These are phyloP conservation scores for Podospora pseudopauciseta DNA, from an alignment of 495 filamentous ascomycete genomes.

Conservation along the genomic window DNA sequence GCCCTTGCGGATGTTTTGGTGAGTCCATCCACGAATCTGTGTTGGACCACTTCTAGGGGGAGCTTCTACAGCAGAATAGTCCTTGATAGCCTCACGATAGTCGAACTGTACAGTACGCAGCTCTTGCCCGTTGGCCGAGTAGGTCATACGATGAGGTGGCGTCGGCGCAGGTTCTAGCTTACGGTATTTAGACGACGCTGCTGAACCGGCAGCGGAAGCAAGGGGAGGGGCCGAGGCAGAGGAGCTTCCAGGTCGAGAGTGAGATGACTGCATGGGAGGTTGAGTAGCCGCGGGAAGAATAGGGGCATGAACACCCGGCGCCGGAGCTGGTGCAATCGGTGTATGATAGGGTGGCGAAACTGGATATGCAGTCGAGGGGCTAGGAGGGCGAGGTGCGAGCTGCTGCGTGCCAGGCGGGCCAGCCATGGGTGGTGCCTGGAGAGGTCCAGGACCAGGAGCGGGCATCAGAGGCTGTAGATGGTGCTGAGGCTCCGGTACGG, in stretches of 20 bases:
- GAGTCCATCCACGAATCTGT: conserved; percentile 49
- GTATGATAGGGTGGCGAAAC: background rate
- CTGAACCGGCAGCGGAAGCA: conserved; percentile 8
- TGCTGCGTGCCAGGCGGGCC: background rate
- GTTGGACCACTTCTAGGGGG: conserved; percentile 45
- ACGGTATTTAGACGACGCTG: conserved; percentile 38
- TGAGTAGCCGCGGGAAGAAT: conserved; percentile 1
- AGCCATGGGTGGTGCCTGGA: conserved; percentile 13
- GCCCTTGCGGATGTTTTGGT: conserved; percentile 39
- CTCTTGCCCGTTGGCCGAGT: conserved; percentile 39
- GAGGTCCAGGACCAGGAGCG: conserved; percentile 20
- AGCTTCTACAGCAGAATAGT: conserved; percentile 42
- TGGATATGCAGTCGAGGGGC: background rate
- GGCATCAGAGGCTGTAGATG: conserved; percentile 21
- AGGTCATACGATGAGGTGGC: conserved; percentile 41
- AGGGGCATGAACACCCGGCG: background rate
- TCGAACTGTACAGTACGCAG: conserved; percentile 48
- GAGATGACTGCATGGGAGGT: conserved; percentile 8
- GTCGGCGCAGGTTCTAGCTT: conserved; percentile 49
- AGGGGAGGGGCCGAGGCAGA: conserved; percentile 30
- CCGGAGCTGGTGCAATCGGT: background rate
- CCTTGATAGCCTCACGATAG: conserved; percentile 46
- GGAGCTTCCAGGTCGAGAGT: conserved; percentile 25
- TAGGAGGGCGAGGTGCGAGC: background rate
- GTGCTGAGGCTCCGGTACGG: conserved; percentile 32